Evolutionary conservation across 148 eudicot genomes (phyloP).

Genomic region (Chenopodium album): DNA sequence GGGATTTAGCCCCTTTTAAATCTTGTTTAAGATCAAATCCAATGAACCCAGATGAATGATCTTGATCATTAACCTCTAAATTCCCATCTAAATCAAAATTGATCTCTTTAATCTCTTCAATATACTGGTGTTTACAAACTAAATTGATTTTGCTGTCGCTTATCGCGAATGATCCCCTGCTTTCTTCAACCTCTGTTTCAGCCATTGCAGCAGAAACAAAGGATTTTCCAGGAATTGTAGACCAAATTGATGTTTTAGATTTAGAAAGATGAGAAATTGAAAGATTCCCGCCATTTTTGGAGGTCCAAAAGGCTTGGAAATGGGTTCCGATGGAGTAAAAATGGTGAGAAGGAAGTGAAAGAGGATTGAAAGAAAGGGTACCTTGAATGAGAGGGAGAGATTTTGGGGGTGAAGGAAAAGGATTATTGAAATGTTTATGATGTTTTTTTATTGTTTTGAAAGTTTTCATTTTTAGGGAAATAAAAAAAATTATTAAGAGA

Average conservation of each 20-base stretch:
- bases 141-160: constrained; percentile 51
- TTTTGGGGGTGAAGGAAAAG: constrained; percentile 72
- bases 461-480: constrained; percentile 42
- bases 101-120: constrained; percentile 63
- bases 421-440: constrained; percentile 86
- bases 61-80: constrained; percentile 28
- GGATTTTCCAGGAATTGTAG: constrained; percentile 74
- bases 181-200: constrained; percentile 92
- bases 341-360: constrained; percentile 45
- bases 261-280: constrained; percentile 63
- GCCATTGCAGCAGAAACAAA: constrained; percentile 73
- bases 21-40: constrained; percentile 27
- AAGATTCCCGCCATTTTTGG: constrained; percentile 60
- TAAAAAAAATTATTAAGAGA: neutral
- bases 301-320: constrained; percentile 59
- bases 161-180: constrained; percentile 88
- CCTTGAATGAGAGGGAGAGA: constrained; percentile 63
- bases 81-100: constrained; percentile 29
- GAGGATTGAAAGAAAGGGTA: constrained; percentile 46
- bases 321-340: constrained; percentile 59
- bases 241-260: constrained; percentile 66
- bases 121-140: constrained; percentile 68
- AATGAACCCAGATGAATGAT: constrained; percentile 33
- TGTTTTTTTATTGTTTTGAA: constrained; percentile 81
- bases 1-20: constrained; percentile 30